Conservation (phyloP, 768 basidiomycete genomes). For the Suillus clintonianus region DNA sequence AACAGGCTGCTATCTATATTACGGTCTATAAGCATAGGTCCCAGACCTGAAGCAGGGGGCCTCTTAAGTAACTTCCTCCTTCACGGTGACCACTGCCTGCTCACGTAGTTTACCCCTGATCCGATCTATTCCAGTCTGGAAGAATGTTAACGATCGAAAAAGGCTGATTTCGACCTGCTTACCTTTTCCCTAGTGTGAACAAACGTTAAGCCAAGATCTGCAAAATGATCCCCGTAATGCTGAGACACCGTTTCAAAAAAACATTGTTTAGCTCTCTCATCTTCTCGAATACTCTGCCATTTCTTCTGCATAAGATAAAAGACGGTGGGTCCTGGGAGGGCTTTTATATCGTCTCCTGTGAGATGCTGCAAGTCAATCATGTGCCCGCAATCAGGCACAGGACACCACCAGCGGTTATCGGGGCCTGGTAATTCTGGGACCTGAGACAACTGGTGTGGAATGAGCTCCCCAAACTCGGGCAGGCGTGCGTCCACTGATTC, state of each 20-base stretch:
- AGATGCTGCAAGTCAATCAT: constrained; percentile 48
- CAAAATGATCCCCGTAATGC: constrained; percentile 27
- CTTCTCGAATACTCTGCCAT: constrained; percentile 41
- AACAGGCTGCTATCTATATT: neutral
- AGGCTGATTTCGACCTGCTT: constrained; percentile 3
- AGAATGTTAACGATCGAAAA: neutral
- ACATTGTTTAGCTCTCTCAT: constrained; percentile 20
- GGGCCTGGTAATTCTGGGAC: constrained; percentile 44
- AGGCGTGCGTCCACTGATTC: constrained; percentile 22
- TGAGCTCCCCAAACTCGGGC: constrained; percentile 18
- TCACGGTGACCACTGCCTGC: neutral
- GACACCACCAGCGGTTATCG: constrained; percentile 56
- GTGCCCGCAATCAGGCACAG: constrained; percentile 42
- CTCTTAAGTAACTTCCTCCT: neutral
- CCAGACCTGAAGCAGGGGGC: neutral
- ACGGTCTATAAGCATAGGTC: neutral
- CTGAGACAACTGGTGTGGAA: constrained; percentile 39
- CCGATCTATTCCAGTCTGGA: constrained; percentile 15
- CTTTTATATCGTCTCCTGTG: constrained; percentile 31
- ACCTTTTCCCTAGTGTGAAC: constrained; percentile 19
- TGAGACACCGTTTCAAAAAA: constrained; percentile 25
- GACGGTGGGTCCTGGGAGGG: constrained; percentile 21
- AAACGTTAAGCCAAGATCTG: constrained; percentile 17
- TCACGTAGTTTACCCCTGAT: constrained; percentile 1
- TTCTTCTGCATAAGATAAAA: constrained; percentile 28